These are phyloP conservation scores for Theileria parva DNA, from an alignment of 169 alveolate species.

Conservation along the genomic window DNA sequence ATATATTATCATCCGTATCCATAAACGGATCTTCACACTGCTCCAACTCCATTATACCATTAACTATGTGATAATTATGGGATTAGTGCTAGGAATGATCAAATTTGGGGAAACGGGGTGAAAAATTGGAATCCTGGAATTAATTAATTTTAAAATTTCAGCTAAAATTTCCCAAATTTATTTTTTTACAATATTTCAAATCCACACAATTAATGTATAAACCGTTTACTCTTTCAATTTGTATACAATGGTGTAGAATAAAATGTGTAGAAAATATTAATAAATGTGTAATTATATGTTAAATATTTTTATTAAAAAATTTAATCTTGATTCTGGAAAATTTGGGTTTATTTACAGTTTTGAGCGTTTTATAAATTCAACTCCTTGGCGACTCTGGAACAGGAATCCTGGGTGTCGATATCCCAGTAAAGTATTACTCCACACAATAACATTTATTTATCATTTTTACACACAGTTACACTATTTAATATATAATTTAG, in stretches of 20 bases:
- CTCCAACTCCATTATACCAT: constrained; percentile 3
- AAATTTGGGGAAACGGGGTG: too few species aligned
- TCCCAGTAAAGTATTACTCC: constrained; percentile 49
- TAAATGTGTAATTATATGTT: background rate
- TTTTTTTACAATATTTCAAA: background rate
- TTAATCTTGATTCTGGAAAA: background rate
- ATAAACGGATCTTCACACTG: constrained; percentile 22
- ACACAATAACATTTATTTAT: background rate
- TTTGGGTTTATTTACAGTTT: background rate
- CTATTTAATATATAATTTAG: background rate
- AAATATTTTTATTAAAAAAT: too few species aligned
- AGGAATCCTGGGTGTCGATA: constrained; percentile 62
- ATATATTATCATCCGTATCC: constrained; percentile 18
- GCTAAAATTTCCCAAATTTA: background rate
- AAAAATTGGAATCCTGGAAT: background rate
- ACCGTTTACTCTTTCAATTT: too few species aligned
- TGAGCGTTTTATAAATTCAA: constrained; percentile 15
- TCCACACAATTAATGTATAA: background rate
- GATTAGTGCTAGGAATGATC: too few species aligned
- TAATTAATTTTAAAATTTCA: too few species aligned
- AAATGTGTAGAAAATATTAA: background rate
- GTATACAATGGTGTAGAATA: too few species aligned
- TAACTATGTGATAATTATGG: background rate
- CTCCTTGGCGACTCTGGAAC: constrained; percentile 40
- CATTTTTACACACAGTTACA: background rate